Evolutionary conservation across 2,329 filamentous ascomycete species (phyloP).

Genomic region (Zalaria obscura): DNA sequence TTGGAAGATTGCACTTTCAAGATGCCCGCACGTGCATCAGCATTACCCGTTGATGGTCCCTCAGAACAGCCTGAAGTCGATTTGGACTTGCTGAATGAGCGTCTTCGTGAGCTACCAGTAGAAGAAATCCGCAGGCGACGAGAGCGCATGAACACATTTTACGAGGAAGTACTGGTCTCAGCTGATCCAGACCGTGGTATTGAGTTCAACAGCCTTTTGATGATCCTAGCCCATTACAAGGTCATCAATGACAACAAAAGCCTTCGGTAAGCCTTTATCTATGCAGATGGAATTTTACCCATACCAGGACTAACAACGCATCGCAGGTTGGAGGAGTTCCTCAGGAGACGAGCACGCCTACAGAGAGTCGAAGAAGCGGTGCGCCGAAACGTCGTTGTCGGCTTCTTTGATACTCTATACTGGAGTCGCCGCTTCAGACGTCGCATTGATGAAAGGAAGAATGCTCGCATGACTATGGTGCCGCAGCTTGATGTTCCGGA

Average conservation of each 20-base stretch:
- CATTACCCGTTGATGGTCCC: constrained; percentile 30
- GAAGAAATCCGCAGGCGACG: constrained; percentile 60
- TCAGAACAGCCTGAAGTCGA: constrained; percentile 40
- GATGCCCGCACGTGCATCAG: constrained; percentile 30
- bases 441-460: constrained; percentile 56
- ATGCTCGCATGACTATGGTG: constrained; percentile 61
- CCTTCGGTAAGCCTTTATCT: constrained; percentile 27
- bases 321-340: constrained; percentile 73
- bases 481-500: constrained; percentile 62
- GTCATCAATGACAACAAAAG: constrained; percentile 98
- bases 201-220: constrained; percentile 78
- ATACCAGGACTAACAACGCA: no score
- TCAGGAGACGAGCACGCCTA: constrained; percentile 75
- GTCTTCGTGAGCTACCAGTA: constrained; percentile 61
- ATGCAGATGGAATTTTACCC: no score
- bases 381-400: constrained; percentile 73
- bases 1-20: constrained; percentile 67
- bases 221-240: constrained; percentile 96
- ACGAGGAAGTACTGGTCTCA: constrained; percentile 88
- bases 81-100: constrained; percentile 57
- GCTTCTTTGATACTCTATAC: constrained; percentile 91
- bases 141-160: constrained; percentile 82
- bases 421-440: constrained; percentile 74
- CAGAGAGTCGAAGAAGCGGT: constrained; percentile 94
- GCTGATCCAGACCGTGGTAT: constrained; percentile 83